Evolutionary conservation across 495 filamentous ascomycete genomes (phyloP).

Genomic region (Trichoderma parareesei): DNA sequence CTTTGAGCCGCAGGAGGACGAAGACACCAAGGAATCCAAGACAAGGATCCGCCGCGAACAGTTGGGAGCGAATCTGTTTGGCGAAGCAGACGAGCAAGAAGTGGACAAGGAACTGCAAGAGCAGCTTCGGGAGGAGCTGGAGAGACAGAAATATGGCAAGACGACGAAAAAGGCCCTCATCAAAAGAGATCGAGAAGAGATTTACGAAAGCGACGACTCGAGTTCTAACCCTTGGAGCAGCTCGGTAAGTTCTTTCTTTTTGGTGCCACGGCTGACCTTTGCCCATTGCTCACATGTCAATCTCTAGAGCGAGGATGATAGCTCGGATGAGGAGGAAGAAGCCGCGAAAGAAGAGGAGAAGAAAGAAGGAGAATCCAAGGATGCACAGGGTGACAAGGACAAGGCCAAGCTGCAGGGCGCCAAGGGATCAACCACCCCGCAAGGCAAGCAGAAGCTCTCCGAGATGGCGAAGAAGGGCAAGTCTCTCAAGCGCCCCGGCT

Average conservation of each 20-base stretch:
- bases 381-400: constrained; percentile 54
- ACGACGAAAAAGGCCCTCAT: constrained; percentile 67
- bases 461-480: constrained; percentile 55
- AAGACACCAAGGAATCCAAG: constrained; percentile 80
- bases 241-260: neutral
- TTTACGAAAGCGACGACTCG: constrained; percentile 75
- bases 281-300: constrained; percentile 27
- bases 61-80: constrained; percentile 77
- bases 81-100: constrained; percentile 74
- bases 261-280: constrained; percentile 26
- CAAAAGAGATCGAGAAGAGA: constrained; percentile 75
- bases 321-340: constrained; percentile 30
- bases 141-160: constrained; percentile 62
- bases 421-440: constrained; percentile 69
- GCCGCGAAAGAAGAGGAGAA: constrained; percentile 59
- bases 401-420: constrained; percentile 44
- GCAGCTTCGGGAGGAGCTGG: constrained; percentile 58
- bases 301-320: constrained; percentile 7
- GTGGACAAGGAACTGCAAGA: constrained; percentile 72
- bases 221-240: constrained; percentile 61
- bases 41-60: constrained; percentile 82
- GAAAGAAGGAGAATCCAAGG: constrained; percentile 52
- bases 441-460: constrained; percentile 46
- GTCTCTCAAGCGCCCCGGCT: constrained; percentile 75
- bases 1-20: constrained; percentile 62